Evolutionary conservation across 2,329 filamentous ascomycete species (phyloP), one percentile per base, ranked within the genome.

Genomic region (Curvularia sp.): DNA sequence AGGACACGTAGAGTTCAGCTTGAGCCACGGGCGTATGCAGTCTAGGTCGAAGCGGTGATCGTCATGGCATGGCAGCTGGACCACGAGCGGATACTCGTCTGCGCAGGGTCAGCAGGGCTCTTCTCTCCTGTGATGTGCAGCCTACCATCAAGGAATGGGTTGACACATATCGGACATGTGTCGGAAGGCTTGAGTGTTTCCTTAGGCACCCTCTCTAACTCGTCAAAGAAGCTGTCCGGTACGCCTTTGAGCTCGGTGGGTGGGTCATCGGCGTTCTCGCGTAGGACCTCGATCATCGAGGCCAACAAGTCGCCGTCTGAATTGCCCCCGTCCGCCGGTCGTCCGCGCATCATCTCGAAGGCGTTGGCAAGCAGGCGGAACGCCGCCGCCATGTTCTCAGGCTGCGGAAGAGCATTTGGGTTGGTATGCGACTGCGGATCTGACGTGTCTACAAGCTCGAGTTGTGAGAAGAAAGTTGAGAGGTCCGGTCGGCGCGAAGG

Each of bases 1-100:
- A 18, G 86, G 86, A 75, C 86, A 89, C 20, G 86, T 88, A 8
- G 85, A 84, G 62, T 87, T 85, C 55, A 89, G 77, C 63, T 87
- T 83, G 62, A 89, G 74, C 87, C 87, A 89, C 0, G 87, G 86
- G 57, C 82, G 77, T 60, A 89, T 85, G 73, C 87, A 89, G 66
- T 89, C 86, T 26, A 89, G 73, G 75, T 89, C 87, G 73, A 88
- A 89, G 20, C 85, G 68, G 71, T 89, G 87, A 38, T 83, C 83
- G 15, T 83, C 79, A 70, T 88, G 85, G 64, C 87, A 89, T 9
- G 86, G 85, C 31, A 89, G 72, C 28, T 82, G 80, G 46, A 89
- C 86, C 35, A 89, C 84, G 18, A 89, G 82, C n/a, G 87, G 86
- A 65, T 88, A 86, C 44, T 82, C 64, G 63, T 88, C 80, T 81